Percentiles rank a stretch among this genome's conserved stretches.
Evolutionary conservation across 2,329 filamentous ascomycete species (phyloP).

Genomic region (Aquanectria penicillioides): DNA sequence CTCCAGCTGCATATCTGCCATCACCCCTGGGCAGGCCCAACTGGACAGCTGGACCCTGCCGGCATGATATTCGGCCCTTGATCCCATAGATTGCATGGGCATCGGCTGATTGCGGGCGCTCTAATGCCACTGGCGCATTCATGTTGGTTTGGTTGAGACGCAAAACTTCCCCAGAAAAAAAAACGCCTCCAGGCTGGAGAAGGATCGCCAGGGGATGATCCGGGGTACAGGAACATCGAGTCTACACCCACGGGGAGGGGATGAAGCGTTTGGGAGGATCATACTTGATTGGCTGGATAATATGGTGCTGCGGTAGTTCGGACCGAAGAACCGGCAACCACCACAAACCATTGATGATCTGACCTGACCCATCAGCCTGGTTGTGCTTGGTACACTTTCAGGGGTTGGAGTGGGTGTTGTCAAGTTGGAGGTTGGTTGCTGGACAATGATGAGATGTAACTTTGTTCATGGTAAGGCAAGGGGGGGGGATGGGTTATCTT

Average conservation of each 20-base stretch:
- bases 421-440: too few relatives aligned
- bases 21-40: neutral
- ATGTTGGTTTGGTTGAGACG: neutral
- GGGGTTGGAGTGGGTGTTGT: too few relatives aligned
- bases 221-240: conserved; percentile 23
- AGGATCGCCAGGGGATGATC: conserved; percentile 22
- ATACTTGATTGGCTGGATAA: conserved; percentile 30
- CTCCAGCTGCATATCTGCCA: too few relatives aligned
- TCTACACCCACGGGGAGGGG: neutral
- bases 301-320: conserved; percentile 28
- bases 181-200: neutral
- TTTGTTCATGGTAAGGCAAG: too few relatives aligned
- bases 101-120: too few relatives aligned
- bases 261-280: conserved; percentile 3
- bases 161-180: neutral
- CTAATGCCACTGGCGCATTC: too few relatives aligned
- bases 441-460: too few relatives aligned
- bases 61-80: neutral
- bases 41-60: neutral
- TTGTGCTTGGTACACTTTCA: too few relatives aligned
- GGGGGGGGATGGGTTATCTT: too few relatives aligned
- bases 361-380: neutral
- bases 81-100: too few relatives aligned
- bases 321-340: conserved; percentile 29
- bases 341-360: conserved; percentile 19